Evolutionary conservation across 116 monocot species (phyloP).

Genomic region (Trichopus zeylanicus): DNA sequence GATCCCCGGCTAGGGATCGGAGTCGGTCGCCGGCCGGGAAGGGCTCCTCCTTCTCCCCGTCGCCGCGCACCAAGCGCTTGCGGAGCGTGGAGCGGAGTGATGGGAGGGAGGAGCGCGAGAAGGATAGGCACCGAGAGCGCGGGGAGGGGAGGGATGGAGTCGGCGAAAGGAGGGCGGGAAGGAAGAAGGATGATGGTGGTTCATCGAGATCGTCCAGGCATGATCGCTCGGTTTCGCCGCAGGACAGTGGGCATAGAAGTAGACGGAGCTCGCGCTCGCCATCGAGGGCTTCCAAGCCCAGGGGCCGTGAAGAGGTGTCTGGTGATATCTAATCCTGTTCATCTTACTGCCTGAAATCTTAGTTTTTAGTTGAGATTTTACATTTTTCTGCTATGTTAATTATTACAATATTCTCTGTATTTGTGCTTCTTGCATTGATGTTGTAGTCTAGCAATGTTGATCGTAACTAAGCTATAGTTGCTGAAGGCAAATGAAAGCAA

Average conservation of each 20-base stretch:
- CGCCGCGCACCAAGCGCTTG: constrained; percentile 28
- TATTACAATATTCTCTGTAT: neutral
- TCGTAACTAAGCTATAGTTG: too few species aligned
- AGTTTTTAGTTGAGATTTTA: too few species aligned
- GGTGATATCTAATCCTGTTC: constrained; percentile 55
- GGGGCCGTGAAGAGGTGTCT: constrained; percentile 56
- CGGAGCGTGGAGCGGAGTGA: constrained; percentile 15
- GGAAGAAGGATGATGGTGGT: constrained; percentile 19
- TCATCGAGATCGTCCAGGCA: constrained; percentile 25
- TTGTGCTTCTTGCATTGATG: neutral
- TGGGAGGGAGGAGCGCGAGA: constrained; percentile 23
- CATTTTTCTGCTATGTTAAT: neutral
- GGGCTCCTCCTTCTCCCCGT: constrained; percentile 15
- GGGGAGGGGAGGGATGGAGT: constrained; percentile 13
- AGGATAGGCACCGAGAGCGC: constrained; percentile 21
- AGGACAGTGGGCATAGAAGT: constrained; percentile 14
- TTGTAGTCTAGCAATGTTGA: too few species aligned
- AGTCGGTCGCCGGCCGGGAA: constrained; percentile 7
- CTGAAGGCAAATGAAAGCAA: too few species aligned
- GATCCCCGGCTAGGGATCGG: constrained; percentile 14
- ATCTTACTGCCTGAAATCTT: too few species aligned
- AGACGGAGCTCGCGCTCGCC: constrained; percentile 36
- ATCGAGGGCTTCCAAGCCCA: constrained; percentile 19
- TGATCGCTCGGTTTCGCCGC: constrained; percentile 21
- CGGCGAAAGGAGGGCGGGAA: constrained; percentile 12